Evolutionary conservation across 2,329 filamentous ascomycete species (phyloP).

Genomic region (Penicillium sp.): DNA sequence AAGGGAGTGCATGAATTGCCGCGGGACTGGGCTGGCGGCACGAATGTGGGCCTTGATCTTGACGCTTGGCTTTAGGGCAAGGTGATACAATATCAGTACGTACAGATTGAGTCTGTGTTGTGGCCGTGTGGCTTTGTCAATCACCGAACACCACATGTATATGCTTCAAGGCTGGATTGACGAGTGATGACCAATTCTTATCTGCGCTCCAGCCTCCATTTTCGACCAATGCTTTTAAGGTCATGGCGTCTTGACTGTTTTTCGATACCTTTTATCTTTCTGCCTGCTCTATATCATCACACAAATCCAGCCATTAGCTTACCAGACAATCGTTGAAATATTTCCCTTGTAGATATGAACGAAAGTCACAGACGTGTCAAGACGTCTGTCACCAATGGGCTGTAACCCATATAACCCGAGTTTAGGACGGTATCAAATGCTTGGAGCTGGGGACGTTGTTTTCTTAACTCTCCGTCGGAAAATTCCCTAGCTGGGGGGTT

Average conservation of each 20-base stretch:
- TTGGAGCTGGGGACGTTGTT: no score
- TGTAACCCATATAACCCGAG: neutral
- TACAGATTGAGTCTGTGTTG: slow-evolving; percentile 1
- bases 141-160: neutral
- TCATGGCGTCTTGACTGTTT: slow-evolving; percentile 18
- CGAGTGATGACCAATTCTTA: slow-evolving; percentile 18
- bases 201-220: slow-evolving; percentile 8
- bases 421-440: neutral
- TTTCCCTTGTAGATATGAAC: neutral
- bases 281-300: slow-evolving; percentile 14
- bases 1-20: neutral
- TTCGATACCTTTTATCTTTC: slow-evolving; percentile 17
- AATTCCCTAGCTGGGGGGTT: neutral
- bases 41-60: neutral
- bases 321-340: neutral
- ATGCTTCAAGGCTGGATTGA: slow-evolving; percentile 12
- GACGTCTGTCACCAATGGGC: neutral
- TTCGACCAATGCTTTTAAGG: slow-evolving; percentile 12
- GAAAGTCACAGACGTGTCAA: no score
- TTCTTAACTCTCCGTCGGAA: neutral
- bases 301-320: slow-evolving; percentile 5
- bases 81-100: slow-evolving; percentile 1
- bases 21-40: neutral
- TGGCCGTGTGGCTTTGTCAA: neutral
- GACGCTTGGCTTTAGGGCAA: neutral